Base-by-base conservation (phyloP, 768 basidiomycete species). In the Favolaschia claudopus region DNA sequence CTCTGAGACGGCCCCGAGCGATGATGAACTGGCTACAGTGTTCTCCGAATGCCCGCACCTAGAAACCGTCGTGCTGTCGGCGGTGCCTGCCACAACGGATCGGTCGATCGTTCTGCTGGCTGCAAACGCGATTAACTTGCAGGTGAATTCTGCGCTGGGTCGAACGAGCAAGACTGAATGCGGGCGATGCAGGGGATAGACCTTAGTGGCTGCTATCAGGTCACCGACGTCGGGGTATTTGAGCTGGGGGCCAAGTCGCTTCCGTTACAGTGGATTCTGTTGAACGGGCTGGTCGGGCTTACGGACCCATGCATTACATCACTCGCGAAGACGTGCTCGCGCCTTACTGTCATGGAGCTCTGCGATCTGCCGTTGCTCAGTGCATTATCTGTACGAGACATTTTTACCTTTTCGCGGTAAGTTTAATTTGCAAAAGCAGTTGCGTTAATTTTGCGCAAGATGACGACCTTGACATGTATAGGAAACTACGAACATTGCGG, bases 301-400 rank as follows among this genome's bases (percentile, higher is more conserved):
- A 85, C 82, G 28, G 83, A 83, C 65, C 74, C 78, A 10, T 79
- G 80, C 32, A 80, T 96, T 58, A 86, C 87, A 56, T 83, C 86
- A 13, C 83, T 97, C 63, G 89, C 87, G 17, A 88, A 85, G 53
- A 81, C 85, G 10, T 93, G 92, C 69, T 86, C 91, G 5, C 82
- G 85, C 58, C 85, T 97, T 24, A 77, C 90, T 51, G 95, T 96
- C 72, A 78, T 96, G 60, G 95, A 97, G 69, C 76, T 96, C 33
- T 86, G 76, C 67, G 83, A 83, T 67, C 86, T 93, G 59, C 83
- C 85, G 10, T 78, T 86, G 36, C 67, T 97, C 52, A 91, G 90
- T 8, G 82, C 85, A 7, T 70, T 82, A 42, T 87, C 92, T 0
- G 80, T 93, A 31, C 85, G 89, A 33, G 92, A 93, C 67, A 80